Percentiles rank a stretch among this genome's conserved stretches.
These are phyloP conservation scores for Piper longum DNA, from an alignment of 164 flowering plant species.

Conservation along the genomic window DNA sequence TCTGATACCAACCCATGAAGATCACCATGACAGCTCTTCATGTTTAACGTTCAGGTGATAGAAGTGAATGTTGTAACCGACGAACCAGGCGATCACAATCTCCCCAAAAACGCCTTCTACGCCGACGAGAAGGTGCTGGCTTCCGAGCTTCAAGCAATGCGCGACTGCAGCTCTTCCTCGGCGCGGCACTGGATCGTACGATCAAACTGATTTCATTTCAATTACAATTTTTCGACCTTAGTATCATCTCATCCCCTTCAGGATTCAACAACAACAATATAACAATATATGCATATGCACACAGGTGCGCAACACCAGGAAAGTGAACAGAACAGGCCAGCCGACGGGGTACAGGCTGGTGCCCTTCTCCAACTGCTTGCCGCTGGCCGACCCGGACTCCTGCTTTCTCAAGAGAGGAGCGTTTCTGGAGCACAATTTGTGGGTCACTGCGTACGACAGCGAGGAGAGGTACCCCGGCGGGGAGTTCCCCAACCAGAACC, in stretches of 20 bases:
- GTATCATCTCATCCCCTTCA: too few species aligned
- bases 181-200: conserved; percentile 95
- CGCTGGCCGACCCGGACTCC: conserved; percentile 73
- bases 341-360: conserved; percentile 71
- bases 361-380: conserved; percentile 82
- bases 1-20: too few species aligned
- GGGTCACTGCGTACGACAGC: conserved; percentile 66
- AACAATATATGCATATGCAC: too few species aligned
- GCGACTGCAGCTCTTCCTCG: conserved; percentile 61
- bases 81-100: conserved; percentile 62
- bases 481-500: conserved; percentile 90
- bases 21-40: not conserved
- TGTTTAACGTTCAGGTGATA: conserved; percentile 36
- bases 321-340: conserved; percentile 74
- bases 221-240: too few species aligned
- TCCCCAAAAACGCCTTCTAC: conserved; percentile 80
- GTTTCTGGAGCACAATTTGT: conserved; percentile 77
- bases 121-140: conserved; percentile 70
- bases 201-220: conserved; percentile 2
- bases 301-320: conserved; percentile 70
- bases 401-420: conserved; percentile 73
- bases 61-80: conserved; percentile 71
- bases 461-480: conserved; percentile 78
- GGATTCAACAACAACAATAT: too few species aligned
- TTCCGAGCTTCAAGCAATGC: conserved; percentile 78